These are phyloP conservation scores for Lachancea meyersii DNA, from an alignment of 805 yeast genomes.

Conservation along the genomic window DNA sequence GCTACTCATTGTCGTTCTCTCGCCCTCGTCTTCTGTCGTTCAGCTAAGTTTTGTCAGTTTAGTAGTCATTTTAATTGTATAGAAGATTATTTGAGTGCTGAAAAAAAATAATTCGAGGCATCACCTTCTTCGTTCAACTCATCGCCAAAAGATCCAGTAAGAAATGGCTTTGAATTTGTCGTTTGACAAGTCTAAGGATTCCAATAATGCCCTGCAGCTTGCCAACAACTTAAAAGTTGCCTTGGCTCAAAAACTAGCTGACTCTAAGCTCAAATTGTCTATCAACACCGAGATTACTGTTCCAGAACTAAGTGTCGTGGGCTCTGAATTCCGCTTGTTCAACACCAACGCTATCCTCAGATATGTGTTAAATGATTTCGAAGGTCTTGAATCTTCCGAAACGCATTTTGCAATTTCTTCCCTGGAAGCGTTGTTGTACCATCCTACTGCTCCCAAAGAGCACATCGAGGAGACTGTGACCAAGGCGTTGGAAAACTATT, in stretches of 20 bases:
- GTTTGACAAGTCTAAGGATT: constrained; percentile 27
- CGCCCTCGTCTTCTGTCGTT: too few relatives aligned
- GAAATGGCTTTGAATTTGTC: constrained; percentile 22
- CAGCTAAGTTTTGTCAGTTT: too few relatives aligned
- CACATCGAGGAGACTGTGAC: constrained; percentile 37
- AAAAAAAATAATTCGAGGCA: too few relatives aligned
- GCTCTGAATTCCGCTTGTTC: constrained; percentile 38
- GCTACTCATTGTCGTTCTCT: too few relatives aligned
- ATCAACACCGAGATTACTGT: constrained; percentile 19
- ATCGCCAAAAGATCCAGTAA: neutral
- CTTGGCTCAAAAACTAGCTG: constrained; percentile 26
- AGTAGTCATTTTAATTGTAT: too few relatives aligned
- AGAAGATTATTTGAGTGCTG: too few relatives aligned
- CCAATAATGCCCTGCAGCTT: constrained; percentile 15
- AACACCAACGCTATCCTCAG: constrained; percentile 69
- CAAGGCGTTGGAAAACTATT: constrained; percentile 32
- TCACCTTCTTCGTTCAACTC: neutral
- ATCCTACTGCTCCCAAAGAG: constrained; percentile 36
- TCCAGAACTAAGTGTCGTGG: constrained; percentile 26
- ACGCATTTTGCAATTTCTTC: constrained; percentile 22
- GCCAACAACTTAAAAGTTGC: constrained; percentile 32
- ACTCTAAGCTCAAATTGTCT: constrained; percentile 19
- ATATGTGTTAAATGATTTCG: constrained; percentile 49
- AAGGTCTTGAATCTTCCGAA: constrained; percentile 30
- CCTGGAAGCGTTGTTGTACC: constrained; percentile 18